A percentile compares a stretch with the other conserved stretches of the same genome.
These are phyloP conservation scores for Solanum virginianum DNA, from an alignment of 257 asterid genomes.

Conservation along the genomic window DNA sequence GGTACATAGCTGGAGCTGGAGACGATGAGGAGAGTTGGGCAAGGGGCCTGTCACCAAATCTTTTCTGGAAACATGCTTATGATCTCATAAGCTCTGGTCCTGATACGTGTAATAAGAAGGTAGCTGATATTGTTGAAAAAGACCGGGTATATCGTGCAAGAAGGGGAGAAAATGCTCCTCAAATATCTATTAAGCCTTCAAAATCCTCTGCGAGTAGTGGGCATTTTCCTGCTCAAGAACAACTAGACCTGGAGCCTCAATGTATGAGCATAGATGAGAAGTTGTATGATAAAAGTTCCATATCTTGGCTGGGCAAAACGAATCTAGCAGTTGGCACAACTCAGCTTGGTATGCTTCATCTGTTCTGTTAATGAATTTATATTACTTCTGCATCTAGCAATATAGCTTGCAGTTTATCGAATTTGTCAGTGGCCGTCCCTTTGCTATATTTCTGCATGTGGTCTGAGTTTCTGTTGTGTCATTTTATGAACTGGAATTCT, in stretches of 20 bases:
- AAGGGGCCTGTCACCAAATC: slow-evolving; percentile 60
- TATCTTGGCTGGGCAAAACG: slow-evolving; percentile 62
- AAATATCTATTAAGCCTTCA: slow-evolving; percentile 40
- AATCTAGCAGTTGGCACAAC: slow-evolving; percentile 58
- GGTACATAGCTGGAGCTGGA: slow-evolving; percentile 96
- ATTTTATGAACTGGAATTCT: background rate
- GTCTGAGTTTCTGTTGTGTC: background rate
- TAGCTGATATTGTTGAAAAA: slow-evolving; percentile 71
- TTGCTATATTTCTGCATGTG: background rate
- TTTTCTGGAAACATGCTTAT: slow-evolving; percentile 82
- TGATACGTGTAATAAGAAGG: slow-evolving; percentile 58
- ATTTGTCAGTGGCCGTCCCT: background rate
- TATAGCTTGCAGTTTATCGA: background rate
- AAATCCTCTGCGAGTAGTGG: slow-evolving; percentile 17
- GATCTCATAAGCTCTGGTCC: slow-evolving; percentile 79
- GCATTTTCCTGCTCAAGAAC: slow-evolving; percentile 7
- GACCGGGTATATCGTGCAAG: slow-evolving; percentile 63
- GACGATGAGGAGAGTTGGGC: slow-evolving; percentile 99
- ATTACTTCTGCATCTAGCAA: background rate
- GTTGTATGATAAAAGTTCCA: slow-evolving; percentile 4
- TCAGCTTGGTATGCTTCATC: slow-evolving; percentile 33
- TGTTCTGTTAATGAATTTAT: background rate
- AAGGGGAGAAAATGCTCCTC: slow-evolving; percentile 71
- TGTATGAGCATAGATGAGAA: slow-evolving; percentile 8
- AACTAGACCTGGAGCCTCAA: slow-evolving; percentile 6